phyloP scores from a whole-genome alignment of 2,329 filamentous ascomycete genomes.

The Botrytis hyacinthi region DNA sequence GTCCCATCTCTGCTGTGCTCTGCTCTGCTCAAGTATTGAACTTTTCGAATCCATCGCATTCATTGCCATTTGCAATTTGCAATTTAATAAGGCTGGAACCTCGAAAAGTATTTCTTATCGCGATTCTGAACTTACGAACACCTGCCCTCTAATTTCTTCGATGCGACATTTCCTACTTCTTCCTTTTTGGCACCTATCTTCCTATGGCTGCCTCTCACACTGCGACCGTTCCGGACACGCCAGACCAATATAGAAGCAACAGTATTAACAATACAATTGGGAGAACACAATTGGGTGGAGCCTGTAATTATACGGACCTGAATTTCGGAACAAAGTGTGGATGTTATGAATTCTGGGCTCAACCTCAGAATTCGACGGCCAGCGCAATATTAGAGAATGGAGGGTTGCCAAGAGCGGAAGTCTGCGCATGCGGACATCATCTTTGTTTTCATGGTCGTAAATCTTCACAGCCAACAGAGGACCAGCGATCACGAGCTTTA shows the following conservation, averaged over 20 bases:
- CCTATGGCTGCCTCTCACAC: constrained; percentile 34
- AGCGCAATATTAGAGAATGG: constrained; percentile 12
- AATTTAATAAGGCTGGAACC: constrained; percentile 5
- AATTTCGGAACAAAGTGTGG: constrained; percentile 48
- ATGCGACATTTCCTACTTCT: constrained; percentile 29
- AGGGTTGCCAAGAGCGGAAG: constrained; percentile 25
- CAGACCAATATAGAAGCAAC: constrained; percentile 32
- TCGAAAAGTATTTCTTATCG: not conserved
- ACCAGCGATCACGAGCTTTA: constrained; percentile 18
- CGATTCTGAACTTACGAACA: not conserved
- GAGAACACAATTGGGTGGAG: constrained; percentile 44
- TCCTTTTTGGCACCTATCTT: constrained; percentile 25
- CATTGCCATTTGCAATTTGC: not conserved
- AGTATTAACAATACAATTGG: constrained; percentile 28
- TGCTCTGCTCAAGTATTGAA: not conserved
- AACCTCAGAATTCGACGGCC: constrained; percentile 35
- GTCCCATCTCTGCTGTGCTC: not conserved
- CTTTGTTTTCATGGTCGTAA: constrained; percentile 51
- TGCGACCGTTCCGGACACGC: constrained; percentile 33
- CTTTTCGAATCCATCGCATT: constrained; percentile 2
- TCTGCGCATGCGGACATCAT: constrained; percentile 56
- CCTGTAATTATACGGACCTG: constrained; percentile 52
- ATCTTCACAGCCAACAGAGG: constrained; percentile 20
- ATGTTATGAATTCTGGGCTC: constrained; percentile 52
- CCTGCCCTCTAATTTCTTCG: constrained; percentile 18